These are phyloP conservation scores for Wallacemonas rigidus DNA, from an alignment of 208 protist species.

Conservation along the genomic window DNA sequence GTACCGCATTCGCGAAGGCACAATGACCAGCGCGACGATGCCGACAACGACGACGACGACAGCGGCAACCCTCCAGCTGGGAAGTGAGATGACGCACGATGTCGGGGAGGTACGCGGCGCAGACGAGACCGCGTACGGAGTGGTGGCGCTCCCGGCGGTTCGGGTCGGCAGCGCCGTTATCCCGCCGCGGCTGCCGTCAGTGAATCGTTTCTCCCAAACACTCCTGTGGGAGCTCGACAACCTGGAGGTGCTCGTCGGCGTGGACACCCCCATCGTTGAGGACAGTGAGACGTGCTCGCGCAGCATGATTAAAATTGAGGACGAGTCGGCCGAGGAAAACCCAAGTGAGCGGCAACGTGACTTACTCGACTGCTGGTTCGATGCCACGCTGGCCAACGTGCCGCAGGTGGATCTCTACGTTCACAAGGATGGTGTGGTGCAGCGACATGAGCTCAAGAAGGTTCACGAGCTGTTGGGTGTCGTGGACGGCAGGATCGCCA, in stretches of 20 bases:
- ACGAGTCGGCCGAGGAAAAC: constrained; percentile 29
- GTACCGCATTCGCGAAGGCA: constrained; percentile 61
- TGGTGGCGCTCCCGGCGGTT: constrained; percentile 31
- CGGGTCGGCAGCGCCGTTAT: constrained; percentile 33
- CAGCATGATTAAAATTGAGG: constrained; percentile 62
- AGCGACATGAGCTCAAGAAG: constrained; percentile 70
- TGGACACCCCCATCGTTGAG: constrained; percentile 78
- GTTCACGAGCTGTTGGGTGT: constrained; percentile 69
- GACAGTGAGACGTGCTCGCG: constrained; percentile 36
- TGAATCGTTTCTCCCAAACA: constrained; percentile 68
- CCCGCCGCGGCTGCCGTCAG: constrained; percentile 9
- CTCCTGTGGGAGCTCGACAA: constrained; percentile 74
- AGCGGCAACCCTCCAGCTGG: too few relatives aligned
- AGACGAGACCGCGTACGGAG: constrained; percentile 3
- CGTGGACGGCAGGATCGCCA: constrained; percentile 62
- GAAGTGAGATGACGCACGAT: too few relatives aligned
- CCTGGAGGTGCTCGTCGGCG: constrained; percentile 77
- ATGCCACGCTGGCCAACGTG: constrained; percentile 82
- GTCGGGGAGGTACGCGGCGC: too few relatives aligned
- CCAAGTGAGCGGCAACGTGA: constrained; percentile 53
- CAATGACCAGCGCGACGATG: constrained; percentile 5
- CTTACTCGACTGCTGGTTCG: constrained; percentile 76
- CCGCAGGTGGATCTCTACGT: constrained; percentile 78
- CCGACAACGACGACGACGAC: background rate
- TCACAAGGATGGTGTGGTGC: constrained; percentile 75